Base-by-base conservation (phyloP, 2,329 filamentous ascomycete genomes). In the Colletotrichum tamarilloi region DNA sequence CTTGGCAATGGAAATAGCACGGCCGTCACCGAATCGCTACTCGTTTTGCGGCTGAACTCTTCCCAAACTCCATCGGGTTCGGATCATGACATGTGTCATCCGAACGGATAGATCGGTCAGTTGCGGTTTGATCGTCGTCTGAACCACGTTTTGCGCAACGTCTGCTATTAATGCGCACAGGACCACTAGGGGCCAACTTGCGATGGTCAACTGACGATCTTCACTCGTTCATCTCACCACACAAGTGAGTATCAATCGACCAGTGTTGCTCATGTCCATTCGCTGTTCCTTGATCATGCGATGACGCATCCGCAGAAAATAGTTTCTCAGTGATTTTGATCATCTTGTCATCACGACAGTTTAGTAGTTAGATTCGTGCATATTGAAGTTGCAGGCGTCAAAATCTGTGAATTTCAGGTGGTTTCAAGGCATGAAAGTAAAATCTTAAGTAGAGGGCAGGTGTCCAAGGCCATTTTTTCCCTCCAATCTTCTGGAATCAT, bases 61-160 rank as follows among this genome's bases (percentile, higher is more conserved):
- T 46, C n/a, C 56, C 67, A 49, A 42, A 32, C 59, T 38, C 38
- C 53, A 30, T 46, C 59, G 30, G 8, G n/a, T 35, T 57, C 46
- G 62, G 49, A 32, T 57, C 46, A 52, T 58, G 67, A 22, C 68
- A 68, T 59, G 63, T 72, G 67, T 63, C 68, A 74, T 74, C 68
- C 72, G 68, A 72, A 72, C 72, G 58, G 68, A 26, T 19, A 57
- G 57, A 14, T 64, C 62, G 46, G 68, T 35, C 16, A 28, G 24
- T 28, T 59, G 32, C 62, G 26, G 72, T 72, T 67, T 74, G 72
- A 74, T 74, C 68, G 72, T 72, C 72, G 52, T 68, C 68, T 74
- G 62, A 72, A 63, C 57, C 63, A 63, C 55, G 63, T 68, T 74
- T 72, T n/a, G 57, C 57, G 19, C 53, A 53, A 56, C 28, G 28